These are phyloP conservation scores for Phytopythium oedochilum DNA, from an alignment of 352 stramenopile genomes.

Conservation along the genomic window DNA sequence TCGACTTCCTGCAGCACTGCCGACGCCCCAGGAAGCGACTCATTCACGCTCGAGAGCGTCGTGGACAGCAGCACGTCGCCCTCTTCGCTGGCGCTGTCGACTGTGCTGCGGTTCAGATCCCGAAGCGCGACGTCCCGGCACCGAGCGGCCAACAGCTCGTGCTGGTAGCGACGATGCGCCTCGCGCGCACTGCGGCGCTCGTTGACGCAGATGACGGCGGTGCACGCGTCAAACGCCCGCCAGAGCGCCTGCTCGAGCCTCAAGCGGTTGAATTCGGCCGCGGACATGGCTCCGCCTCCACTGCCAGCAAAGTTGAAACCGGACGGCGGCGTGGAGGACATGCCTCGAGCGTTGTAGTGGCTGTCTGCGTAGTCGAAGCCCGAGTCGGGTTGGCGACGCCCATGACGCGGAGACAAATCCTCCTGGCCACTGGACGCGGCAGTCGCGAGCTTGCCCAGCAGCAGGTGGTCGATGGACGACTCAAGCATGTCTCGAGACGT, in stretches of 20 bases:
- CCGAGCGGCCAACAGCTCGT: slow-evolving; percentile 37
- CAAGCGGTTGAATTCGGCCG: slow-evolving; percentile 40
- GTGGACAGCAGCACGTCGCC: slow-evolving; percentile 10
- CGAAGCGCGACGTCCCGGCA: slow-evolving; percentile 50
- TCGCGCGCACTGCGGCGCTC: slow-evolving; percentile 52
- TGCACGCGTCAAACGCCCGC: slow-evolving; percentile 70
- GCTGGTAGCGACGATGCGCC: slow-evolving; percentile 58
- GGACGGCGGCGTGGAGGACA: background rate
- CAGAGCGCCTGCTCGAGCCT: slow-evolving; percentile 65
- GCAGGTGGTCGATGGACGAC: slow-evolving; percentile 61
- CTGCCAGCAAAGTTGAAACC: background rate
- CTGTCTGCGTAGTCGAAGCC: slow-evolving; percentile 10
- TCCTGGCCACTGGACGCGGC: background rate
- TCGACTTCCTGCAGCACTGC: slow-evolving; percentile 47
- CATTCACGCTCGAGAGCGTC: slow-evolving; percentile 34
- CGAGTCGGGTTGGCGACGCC: slow-evolving; percentile 22
- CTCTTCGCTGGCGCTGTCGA: slow-evolving; percentile 27
- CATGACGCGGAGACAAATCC: background rate
- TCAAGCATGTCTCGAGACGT: slow-evolving; percentile 59
- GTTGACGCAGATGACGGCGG: slow-evolving; percentile 51
- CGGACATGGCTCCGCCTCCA: slow-evolving; percentile 14
- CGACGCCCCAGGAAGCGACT: slow-evolving; percentile 50
- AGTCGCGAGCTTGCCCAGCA: slow-evolving; percentile 44
- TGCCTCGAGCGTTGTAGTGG: slow-evolving; percentile 4
- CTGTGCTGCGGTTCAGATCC: slow-evolving; percentile 37